Evolutionary conservation across 441 rosid species (phyloP).

Genomic region (Erysimum pusillum): DNA sequence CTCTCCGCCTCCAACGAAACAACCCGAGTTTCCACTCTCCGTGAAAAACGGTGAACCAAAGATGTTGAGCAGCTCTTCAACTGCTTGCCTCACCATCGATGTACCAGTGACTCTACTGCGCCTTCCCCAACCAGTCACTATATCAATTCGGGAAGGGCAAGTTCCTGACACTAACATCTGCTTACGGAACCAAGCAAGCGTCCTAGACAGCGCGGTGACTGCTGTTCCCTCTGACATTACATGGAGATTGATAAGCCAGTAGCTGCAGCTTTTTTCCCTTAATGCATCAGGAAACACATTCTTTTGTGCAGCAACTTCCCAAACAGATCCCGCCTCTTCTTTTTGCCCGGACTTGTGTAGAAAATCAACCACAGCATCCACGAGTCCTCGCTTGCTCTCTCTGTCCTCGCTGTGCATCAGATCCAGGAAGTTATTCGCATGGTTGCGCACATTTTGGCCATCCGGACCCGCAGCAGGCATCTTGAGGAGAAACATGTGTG

Average conservation of each 20-base stretch:
- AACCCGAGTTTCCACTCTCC: conserved; percentile 88
- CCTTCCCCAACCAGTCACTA: conserved; percentile 96
- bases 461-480: conserved; percentile 91
- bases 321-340: conserved; percentile 93
- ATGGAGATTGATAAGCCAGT: conserved; percentile 94
- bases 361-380: conserved; percentile 90
- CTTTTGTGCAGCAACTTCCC: conserved; percentile 88
- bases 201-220: conserved; percentile 77
- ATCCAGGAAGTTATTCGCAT: conserved; percentile 78
- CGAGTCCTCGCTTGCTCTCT: conserved; percentile 95
- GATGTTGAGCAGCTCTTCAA: conserved; percentile 76
- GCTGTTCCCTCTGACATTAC: conserved; percentile 99
- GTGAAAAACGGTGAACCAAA: conserved; percentile 90
- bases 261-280: conserved; percentile 78
- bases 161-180: conserved; percentile 78
- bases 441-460: conserved; percentile 90
- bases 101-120: conserved; percentile 89
- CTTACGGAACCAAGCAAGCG: conserved; percentile 87
- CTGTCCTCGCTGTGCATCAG: conserved; percentile 93
- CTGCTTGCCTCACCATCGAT: conserved; percentile 84
- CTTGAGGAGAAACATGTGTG: conserved; percentile 75
- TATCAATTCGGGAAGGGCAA: conserved; percentile 84
- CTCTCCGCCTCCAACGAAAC: conserved; percentile 88
- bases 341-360: conserved; percentile 93
- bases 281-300: conserved; percentile 89